phyloP scores from a whole-genome alignment of 2,329 filamentous ascomycete genomes.

The Ophiostoma pallidulum region DNA sequence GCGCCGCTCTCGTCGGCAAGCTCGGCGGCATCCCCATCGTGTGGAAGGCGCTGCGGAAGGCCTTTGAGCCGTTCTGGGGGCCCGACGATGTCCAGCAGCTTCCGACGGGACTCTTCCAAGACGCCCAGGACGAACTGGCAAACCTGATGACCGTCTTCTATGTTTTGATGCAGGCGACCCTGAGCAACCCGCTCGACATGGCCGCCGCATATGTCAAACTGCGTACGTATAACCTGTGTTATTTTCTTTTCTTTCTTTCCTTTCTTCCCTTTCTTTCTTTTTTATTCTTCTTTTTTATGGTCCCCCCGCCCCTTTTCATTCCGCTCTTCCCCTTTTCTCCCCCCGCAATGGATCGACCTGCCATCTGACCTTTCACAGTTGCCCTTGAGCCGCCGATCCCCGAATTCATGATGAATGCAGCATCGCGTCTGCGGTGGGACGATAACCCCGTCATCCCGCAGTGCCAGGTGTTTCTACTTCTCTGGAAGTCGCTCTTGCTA shows the following conservation, averaged over 20 bases:
- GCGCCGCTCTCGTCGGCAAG: slow-evolving; percentile 41
- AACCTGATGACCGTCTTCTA: slow-evolving; percentile 22
- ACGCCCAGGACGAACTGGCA: slow-evolving; percentile 38
- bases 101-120: slow-evolving; percentile 33
- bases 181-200: slow-evolving; percentile 43
- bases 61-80: slow-evolving; percentile 44
- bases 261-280: no score
- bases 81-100: slow-evolving; percentile 35
- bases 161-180: slow-evolving; percentile 42
- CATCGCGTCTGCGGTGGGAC: slow-evolving; percentile 64
- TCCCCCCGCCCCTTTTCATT: no score
- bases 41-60: slow-evolving; percentile 40
- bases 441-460: slow-evolving; percentile 53
- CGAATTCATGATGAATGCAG: slow-evolving; percentile 60
- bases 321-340: no score
- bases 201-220: slow-evolving; percentile 39
- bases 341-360: no score
- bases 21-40: slow-evolving; percentile 41
- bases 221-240: slow-evolving; percentile 33
- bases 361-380: slow-evolving; percentile 29
- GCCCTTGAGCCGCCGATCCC: slow-evolving; percentile 58
- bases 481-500: slow-evolving; percentile 87
- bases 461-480: slow-evolving; percentile 64
- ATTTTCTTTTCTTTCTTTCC: no score
- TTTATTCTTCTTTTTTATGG: no score